Evolutionary conservation across 768 basidiomycete genomes (phyloP).

Genomic region (Suillus tomentosus): DNA sequence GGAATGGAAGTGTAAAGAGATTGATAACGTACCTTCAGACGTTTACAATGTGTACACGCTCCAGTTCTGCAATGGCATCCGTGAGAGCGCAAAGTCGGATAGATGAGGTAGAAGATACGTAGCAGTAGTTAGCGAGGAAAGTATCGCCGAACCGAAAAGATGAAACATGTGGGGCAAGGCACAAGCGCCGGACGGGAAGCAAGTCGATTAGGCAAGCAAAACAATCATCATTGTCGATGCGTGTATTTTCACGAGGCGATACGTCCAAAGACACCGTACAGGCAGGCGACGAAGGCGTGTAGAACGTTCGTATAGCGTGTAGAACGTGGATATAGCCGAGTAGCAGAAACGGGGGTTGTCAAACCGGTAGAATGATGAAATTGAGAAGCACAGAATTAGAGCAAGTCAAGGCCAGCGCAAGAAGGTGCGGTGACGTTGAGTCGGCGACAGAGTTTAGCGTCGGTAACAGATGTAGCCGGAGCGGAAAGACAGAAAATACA

Average conservation of each 20-base stretch:
- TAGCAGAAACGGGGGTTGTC: neutral
- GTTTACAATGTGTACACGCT: slow-evolving; percentile 86
- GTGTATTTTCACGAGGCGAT: slow-evolving; percentile 14
- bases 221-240: slow-evolving; percentile 3
- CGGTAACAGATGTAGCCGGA: neutral
- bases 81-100: slow-evolving; percentile 13
- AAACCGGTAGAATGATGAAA: slow-evolving; percentile 1
- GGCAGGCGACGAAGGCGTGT: slow-evolving; percentile 15
- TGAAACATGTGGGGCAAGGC: neutral
- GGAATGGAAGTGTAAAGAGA: slow-evolving; percentile 13
- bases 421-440: neutral
- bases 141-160: slow-evolving; percentile 21
- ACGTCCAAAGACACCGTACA: slow-evolving; percentile 2
- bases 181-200: slow-evolving; percentile 8
- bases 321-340: neutral
- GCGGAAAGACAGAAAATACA: neutral
- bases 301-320: neutral
- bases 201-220: slow-evolving; percentile 8
- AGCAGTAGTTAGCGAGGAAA: slow-evolving; percentile 14
- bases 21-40: slow-evolving; percentile 67
- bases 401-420: neutral
- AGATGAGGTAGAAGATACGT: slow-evolving; percentile 9
- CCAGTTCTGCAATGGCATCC: slow-evolving; percentile 54
- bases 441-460: neutral
- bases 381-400: neutral